Evolutionary conservation across 768 basidiomycete species (phyloP).

Genomic region (Rossbeevera mucosa): DNA sequence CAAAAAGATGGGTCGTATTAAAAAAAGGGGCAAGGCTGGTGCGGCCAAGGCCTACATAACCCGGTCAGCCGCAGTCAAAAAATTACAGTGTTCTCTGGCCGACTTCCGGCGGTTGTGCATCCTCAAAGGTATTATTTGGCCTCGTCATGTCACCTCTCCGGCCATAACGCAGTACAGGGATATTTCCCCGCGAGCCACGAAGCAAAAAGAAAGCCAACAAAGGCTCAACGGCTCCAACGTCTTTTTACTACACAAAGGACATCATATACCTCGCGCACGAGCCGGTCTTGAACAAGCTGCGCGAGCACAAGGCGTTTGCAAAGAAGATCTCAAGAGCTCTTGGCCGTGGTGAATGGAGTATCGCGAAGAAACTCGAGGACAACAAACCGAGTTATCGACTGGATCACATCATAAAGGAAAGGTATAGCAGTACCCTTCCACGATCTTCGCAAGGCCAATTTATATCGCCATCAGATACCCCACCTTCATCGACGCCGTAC

Average conservation of each 20-base stretch:
- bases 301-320: constrained; percentile 98
- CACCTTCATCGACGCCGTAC: constrained; percentile 90
- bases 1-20: constrained; percentile 64
- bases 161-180: constrained; percentile 50
- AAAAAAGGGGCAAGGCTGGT: constrained; percentile 83
- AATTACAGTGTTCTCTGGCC: constrained; percentile 92
- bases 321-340: constrained; percentile 93
- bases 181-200: constrained; percentile 94
- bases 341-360: constrained; percentile 91
- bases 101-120: constrained; percentile 97
- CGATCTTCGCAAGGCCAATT: background rate
- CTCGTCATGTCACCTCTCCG: constrained; percentile 1
- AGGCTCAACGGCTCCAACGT: constrained; percentile 93
- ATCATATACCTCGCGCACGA: constrained; percentile 97
- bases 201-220: constrained; percentile 93
- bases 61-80: constrained; percentile 86
- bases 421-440: constrained; percentile 44
- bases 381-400: constrained; percentile 87
- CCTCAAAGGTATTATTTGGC: constrained; percentile 67
- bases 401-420: constrained; percentile 97
- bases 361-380: constrained; percentile 90
- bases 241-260: constrained; percentile 98
- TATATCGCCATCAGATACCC: constrained; percentile 65
- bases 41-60: constrained; percentile 91
- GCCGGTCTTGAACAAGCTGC: constrained; percentile 85